A percentile compares a stretch with the other conserved stretches of the same genome.
Conservation (phyloP, 2,329 filamentous ascomycete genomes). For the Microascus cirrosus region DNA sequence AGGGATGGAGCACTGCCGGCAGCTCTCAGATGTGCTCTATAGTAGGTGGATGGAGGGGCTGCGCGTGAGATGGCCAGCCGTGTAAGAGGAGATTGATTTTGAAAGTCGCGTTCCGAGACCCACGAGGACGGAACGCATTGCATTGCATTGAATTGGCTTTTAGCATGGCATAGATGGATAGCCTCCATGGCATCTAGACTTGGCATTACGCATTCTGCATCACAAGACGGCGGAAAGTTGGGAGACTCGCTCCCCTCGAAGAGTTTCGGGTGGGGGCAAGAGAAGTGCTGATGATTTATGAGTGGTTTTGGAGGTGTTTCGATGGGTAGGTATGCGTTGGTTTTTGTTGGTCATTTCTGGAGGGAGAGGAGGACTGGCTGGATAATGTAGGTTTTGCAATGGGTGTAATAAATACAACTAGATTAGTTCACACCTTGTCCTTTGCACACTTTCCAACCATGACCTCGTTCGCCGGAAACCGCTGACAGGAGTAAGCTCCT, state of each 20-base stretch:
- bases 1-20: slow-evolving; percentile 87
- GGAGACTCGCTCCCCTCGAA: not conserved
- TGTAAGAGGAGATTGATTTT: slow-evolving; percentile 13
- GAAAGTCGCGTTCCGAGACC: not conserved
- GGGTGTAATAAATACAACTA: not conserved
- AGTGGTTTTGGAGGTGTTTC: not conserved
- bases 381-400: not conserved
- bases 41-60: slow-evolving; percentile 81
- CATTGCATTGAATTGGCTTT: not conserved
- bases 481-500: no score
- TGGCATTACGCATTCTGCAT: not conserved
- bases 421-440: not conserved
- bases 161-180: not conserved
- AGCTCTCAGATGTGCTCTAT: slow-evolving; percentile 85
- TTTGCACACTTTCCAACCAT: not conserved
- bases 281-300: not conserved
- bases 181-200: not conserved
- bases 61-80: slow-evolving; percentile 53
- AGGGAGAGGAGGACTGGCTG: not conserved
- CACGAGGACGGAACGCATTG: not conserved
- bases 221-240: no score
- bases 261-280: not conserved
- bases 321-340: not conserved
- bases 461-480: no score
- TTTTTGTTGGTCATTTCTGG: not conserved